A percentile compares a stretch with the other conserved stretches of the same genome.
phyloP scores from a whole-genome alignment of 495 filamentous ascomycete genomes.

The Penicillium subrubescens region DNA sequence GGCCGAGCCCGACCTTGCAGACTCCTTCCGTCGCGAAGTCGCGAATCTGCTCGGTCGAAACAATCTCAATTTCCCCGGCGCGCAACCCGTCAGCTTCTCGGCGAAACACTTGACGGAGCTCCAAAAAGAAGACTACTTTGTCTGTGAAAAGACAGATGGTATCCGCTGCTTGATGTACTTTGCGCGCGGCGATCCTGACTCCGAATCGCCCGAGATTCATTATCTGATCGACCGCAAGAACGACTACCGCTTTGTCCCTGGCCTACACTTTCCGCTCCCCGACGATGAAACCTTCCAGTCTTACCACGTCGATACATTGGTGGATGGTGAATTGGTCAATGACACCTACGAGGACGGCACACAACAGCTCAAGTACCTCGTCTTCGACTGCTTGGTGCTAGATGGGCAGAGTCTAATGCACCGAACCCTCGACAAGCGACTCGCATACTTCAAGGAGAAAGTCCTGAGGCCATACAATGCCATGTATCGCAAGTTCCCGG shows the following conservation, averaged over 20 bases:
- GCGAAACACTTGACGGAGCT: conserved; percentile 76
- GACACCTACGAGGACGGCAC: conserved; percentile 66
- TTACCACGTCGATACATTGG: conserved; percentile 79
- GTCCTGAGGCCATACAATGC: conserved; percentile 78
- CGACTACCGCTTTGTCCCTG: conserved; percentile 83
- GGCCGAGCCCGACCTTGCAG: conserved; percentile 56
- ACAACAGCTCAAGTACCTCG: conserved; percentile 74
- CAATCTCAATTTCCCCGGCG: conserved; percentile 76
- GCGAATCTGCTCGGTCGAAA: conserved; percentile 71
- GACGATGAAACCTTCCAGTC: conserved; percentile 54
- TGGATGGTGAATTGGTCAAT: conserved; percentile 91
- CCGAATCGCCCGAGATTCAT: conserved; percentile 55
- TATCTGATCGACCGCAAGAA: conserved; percentile 98
- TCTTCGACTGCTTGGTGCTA: conserved; percentile 89
- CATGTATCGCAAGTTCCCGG: conserved; percentile 67
- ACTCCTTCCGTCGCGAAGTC: conserved; percentile 70
- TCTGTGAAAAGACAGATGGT: conserved; percentile 98
- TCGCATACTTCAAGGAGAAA: conserved; percentile 80
- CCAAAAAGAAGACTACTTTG: conserved; percentile 82
- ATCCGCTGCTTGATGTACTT: conserved; percentile 93
- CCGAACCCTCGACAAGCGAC: conserved; percentile 80
- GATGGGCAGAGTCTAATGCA: conserved; percentile 76
- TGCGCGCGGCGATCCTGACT: conserved; percentile 54
- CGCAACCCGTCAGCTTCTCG: conserved; percentile 91
- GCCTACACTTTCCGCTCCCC: conserved; percentile 78